Percentiles rank a stretch among this genome's conserved stretches.
Conservation (phyloP, 2,329 filamentous ascomycete species). For the Fusarium bulbicola region DNA sequence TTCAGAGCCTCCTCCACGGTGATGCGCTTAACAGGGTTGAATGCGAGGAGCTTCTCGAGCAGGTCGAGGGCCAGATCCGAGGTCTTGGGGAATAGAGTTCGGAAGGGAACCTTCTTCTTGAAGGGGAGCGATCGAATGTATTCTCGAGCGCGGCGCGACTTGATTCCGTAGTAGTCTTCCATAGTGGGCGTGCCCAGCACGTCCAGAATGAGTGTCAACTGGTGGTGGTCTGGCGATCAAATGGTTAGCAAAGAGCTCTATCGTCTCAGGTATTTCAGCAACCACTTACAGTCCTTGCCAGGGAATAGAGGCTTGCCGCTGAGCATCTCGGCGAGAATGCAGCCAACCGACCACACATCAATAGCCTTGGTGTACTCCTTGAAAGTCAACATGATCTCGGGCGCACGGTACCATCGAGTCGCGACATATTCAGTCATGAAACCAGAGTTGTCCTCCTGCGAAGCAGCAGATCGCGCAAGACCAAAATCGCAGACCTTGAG, state of each 20-base stretch:
- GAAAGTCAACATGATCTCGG: constrained; percentile 99
- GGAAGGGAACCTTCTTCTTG: constrained; percentile 99
- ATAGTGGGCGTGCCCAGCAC: constrained; percentile 98
- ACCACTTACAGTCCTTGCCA: constrained; percentile 89
- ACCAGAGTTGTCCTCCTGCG: constrained; percentile 98
- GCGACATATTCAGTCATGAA: constrained; percentile 99
- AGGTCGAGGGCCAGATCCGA: constrained; percentile 95
- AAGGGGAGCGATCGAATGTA: constrained; percentile 98
- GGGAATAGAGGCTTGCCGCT: constrained; percentile 98
- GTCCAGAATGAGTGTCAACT: constrained; percentile 95
- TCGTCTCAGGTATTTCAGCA: not conserved
- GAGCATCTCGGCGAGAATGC: constrained; percentile 98
- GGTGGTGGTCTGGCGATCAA: constrained; percentile 82
- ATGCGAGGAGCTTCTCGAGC: constrained; percentile 93
- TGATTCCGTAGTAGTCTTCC: constrained; percentile 99
- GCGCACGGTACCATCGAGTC: constrained; percentile 97
- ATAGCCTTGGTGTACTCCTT: constrained; percentile 99
- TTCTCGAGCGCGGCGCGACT: constrained; percentile 94
- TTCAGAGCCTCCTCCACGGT: constrained; percentile 97
- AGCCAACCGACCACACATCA: constrained; percentile 98
- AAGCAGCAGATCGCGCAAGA: constrained; percentile 92
- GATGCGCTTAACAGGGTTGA: constrained; percentile 99
- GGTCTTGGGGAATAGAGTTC: constrained; percentile 98
- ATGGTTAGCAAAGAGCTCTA: constrained; percentile 5
- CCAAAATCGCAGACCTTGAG: constrained; percentile 99